Evolutionary conservation across 768 basidiomycete species (phyloP), one percentile per base, ranked within the genome.

Genomic region (Podaxis sp.): DNA sequence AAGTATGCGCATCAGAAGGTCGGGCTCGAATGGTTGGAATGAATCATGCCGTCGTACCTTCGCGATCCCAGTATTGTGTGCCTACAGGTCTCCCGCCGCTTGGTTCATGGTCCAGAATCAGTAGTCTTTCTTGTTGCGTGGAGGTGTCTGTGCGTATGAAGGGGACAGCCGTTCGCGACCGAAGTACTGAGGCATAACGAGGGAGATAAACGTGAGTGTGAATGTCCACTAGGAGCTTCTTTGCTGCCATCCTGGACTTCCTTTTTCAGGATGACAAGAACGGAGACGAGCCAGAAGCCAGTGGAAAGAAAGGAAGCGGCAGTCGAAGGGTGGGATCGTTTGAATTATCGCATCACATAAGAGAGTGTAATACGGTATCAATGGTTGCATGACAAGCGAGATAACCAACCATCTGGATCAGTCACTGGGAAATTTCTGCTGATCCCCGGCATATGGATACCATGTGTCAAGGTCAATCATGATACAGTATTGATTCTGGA

Each of bases 191-290:
- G 18, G 86, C 83, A 71, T 95, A 94, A 36, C 89, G 81, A 1
- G 91, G 90, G 18, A 92, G 81, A 68, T 92, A 95, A 44, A 93
- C 82, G 64, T 95, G 93, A 3, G 90, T 91, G 77, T 95, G 93
- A 35, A 95, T 77, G 74, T 95, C 93, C 48, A 95, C 83, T 47
- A 91, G 69, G 44, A 80, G 71, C 61, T 72, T 77, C 48, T 69
- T 68, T 13, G 74, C 63, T 55, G 71, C 63, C 52, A 54, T 61
- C 28, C 27, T 23, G 36, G 28, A 32, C 6, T 32, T 32, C 28
- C 6, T 32, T 32, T 32, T 32, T 32, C 7, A 32, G 7, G 28
- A 7, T 7, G 28, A 32, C 28, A 32, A 32, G 28, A 32, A 32
- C 28, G 28, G 28, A 32, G 28, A 1, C 1, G 28, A 32, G 28